Conservation (phyloP, 2,329 filamentous ascomycete species). For the Thermomyces lanuginosus region DNA sequence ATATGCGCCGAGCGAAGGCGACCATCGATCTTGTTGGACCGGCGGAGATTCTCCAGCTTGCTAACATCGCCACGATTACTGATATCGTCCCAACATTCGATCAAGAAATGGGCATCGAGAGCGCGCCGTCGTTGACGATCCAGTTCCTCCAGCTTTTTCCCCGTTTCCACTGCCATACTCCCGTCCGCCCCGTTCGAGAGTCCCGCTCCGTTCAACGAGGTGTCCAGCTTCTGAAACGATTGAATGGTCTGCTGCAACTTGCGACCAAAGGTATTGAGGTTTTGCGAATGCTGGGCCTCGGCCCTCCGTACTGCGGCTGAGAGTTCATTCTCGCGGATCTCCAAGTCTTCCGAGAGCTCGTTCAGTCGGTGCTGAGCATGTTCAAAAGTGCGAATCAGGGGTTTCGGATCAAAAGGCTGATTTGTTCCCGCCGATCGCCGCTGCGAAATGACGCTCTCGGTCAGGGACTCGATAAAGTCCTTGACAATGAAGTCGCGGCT, state of each 20-base stretch:
- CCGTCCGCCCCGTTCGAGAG: slow-evolving; percentile 15
- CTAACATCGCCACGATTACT: slow-evolving; percentile 75
- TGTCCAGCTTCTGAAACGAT: slow-evolving; percentile 79
- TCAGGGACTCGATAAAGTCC: slow-evolving; percentile 88
- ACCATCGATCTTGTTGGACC: slow-evolving; percentile 71
- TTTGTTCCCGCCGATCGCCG: slow-evolving; percentile 51
- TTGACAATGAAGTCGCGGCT: slow-evolving; percentile 92
- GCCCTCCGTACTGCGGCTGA: slow-evolving; percentile 78
- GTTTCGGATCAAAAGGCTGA: slow-evolving; percentile 77
- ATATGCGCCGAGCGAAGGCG: slow-evolving; percentile 92
- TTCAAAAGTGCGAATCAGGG: slow-evolving; percentile 89
- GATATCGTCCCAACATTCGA: slow-evolving; percentile 94
- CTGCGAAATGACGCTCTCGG: slow-evolving; percentile 61
- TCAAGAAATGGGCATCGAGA: slow-evolving; percentile 82
- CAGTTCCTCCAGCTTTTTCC: slow-evolving; percentile 81
- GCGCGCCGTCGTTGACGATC: slow-evolving; percentile 82
- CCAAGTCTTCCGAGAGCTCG: slow-evolving; percentile 56
- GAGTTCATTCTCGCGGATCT: slow-evolving; percentile 78
- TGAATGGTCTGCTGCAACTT: slow-evolving; percentile 87
- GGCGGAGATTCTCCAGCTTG: slow-evolving; percentile 73
- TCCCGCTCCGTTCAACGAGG: slow-evolving; percentile 52
- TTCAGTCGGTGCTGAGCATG: slow-evolving; percentile 39
- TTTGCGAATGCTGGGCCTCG: slow-evolving; percentile 81
- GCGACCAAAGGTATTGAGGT: slow-evolving; percentile 67
- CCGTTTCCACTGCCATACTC: slow-evolving; percentile 75